Base-by-base conservation (phyloP, 345 rosid species). In the Brassica carinata region DNA sequence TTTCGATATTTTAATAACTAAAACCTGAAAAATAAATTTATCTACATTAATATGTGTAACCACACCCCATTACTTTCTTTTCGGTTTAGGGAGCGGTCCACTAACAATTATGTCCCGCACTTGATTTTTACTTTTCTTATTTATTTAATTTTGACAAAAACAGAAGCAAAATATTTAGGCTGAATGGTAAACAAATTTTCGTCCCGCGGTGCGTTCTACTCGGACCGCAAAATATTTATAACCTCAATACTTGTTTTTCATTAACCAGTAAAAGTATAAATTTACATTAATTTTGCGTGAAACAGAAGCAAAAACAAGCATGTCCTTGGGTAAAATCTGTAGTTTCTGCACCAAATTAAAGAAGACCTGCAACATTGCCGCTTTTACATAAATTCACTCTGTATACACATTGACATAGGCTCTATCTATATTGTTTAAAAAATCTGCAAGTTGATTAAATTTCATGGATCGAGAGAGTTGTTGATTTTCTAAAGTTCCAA, bases 251-350 rank as follows among this genome's bases (percentile, higher is more conserved):
- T 19, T 79, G 2, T 3, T 34, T 29, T 23, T 69, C 45, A 51
- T 64, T 64, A 63, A 6, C 4, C 10, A 62, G 10, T 69, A 67
- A 48, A 81, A 65, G 3, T 34, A 38, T 26, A 23, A 2, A 75
- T 17, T 74, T 36, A 30, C 66, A 65, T 19, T 29, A 63, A 66
- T 59, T 66, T 76, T 66, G 77, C 84, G 81, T 81, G 77, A 76
- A 77, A 29, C 77, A 71, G 67, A 61, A 61, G 77, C 72, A 81
- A 75, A 59, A 29, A 18, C 34, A 67, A 36, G 71, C 69, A 82
- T 58, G 76, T 67, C 80, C 74, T 79, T 77, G 87, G 84, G 75
- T 84, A 77, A 83, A 74, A 72, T 67, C 80, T 85, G 84, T 23
- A 72, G 11, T 69, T 63, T 81, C 85, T 81, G 77, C 65, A 77